Base-by-base conservation (phyloP, 176 grass and related monocot species). In the Carex cristatella region DNA sequence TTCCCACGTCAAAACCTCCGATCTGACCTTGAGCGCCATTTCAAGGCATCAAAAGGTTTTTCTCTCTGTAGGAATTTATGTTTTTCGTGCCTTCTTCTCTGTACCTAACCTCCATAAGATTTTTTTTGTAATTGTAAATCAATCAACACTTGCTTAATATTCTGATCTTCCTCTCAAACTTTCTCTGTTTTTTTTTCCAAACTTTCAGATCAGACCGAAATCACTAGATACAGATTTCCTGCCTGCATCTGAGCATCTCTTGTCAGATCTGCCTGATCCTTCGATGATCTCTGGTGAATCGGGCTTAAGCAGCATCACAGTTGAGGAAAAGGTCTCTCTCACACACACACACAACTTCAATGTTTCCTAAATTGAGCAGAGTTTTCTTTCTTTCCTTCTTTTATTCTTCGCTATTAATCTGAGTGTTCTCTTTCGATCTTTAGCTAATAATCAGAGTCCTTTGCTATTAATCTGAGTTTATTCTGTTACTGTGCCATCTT, bases 251-350 rank as follows among this genome's bases (percentile, higher is more conserved):
- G 37, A 69, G 33, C 44, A 33, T 65, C 4, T 35, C 23, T 83
- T 83, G 63, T 68, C 63, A 69, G 81, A 69, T 49, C 62, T 55
- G 13, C 27, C 81, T n/a, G 81, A 83, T 67, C 81, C 81, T 53
- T 6, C 69, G 27, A 33, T 68, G 12, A 67, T 53, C 14, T 51
- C 63, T 66, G 27, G 40, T 37, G 62, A 69, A 67, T 83, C 81
- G 0, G 62, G n/a, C 23, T 61, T 61, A n/a, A 63, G 48, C 5
- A 14, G 69, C 13, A 83, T n/a, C 40, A 55, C 40, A 83, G 30
- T 32, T 37, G 42, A 51, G 49, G 42, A 68, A 5, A 56, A 83
- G 42, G 81, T 83, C 19, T 67, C 23, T 51, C 61, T 65, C 60
- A 56, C 35, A 44, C 15, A 60, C 58, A 60, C 58, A n/a, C 58